Evolutionary conservation across 345 rosid genomes (phyloP), one percentile per base, ranked within the genome.

Genomic region (Euphorbia pulcherrima): DNA sequence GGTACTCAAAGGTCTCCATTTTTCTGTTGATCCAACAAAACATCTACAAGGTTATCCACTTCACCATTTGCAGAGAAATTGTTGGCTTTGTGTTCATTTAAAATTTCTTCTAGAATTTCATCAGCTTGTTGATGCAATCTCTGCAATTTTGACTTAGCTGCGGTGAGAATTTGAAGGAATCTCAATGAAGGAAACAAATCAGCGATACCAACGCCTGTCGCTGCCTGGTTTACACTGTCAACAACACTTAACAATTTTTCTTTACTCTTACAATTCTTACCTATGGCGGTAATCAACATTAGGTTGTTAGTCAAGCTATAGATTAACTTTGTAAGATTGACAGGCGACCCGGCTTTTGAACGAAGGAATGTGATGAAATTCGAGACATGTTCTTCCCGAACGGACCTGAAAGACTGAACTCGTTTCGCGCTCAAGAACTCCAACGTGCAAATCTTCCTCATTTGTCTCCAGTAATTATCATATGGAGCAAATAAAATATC

Each of bases 241-340:
- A 51, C 20, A 8, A 46, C 4, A 0, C 26, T 2, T 5, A 80
- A 47, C 59, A 78, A 62, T 14, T 39, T 50, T 18, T 75, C 77
- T 39, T 80, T 76, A 14, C 64, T 74, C 6, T 57, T 68, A 48
- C 47, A 47, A 68, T 70, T 73, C 52, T 60, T 62, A 3, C 80
- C 83, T 41, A 82, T 62, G 8, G 74, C 72, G 8, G 72, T 68
- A 30, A 74, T 70, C 3, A 77, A 18, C 4, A 69, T 75, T 12
- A 75, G 63, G 6, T 37, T 65, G 26, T 65, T 67, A 1, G 64
- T 63, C 39, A 65, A 40, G 20, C 72, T 51, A 7, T 53, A 60
- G 2, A 78, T 5, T 18, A 46, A 11, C 40, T 67, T 30, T 0
- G 75, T 65, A 0, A 80, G 65, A 29, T 77, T 77, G 28, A 80